Percentiles rank a stretch among this genome's conserved stretches.
Evolutionary conservation across 257 asterid species (phyloP).

Genomic region (Solanum ossicruentum): DNA sequence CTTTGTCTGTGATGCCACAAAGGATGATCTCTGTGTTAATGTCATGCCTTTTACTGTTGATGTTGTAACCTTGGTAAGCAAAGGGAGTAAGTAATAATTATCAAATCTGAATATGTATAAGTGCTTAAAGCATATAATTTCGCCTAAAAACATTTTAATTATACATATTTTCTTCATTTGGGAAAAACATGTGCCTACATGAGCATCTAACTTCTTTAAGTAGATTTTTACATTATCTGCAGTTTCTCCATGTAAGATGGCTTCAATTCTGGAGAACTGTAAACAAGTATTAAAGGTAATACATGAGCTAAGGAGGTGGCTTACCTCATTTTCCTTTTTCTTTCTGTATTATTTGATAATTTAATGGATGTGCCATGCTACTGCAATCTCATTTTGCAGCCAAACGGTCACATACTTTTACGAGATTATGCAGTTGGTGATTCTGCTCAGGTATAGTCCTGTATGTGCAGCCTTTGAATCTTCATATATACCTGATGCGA

Average conservation of each 20-base stretch:
- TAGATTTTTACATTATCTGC: slow-evolving; percentile 88
- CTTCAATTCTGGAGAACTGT: slow-evolving; percentile 44
- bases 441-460: slow-evolving; percentile 52
- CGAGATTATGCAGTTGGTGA: slow-evolving; percentile 81
- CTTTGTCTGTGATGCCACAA: slow-evolving; percentile 58
- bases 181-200: background rate
- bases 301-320: background rate
- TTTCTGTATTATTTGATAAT: background rate
- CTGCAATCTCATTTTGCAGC: slow-evolving; percentile 31
- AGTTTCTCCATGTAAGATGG: slow-evolving; percentile 76
- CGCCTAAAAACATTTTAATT: background rate
- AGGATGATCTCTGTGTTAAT: slow-evolving; percentile 41
- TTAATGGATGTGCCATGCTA: background rate
- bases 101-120: background rate
- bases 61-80: slow-evolving; percentile 60
- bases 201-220: slow-evolving; percentile 10
- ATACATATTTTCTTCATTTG: background rate
- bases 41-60: slow-evolving; percentile 59
- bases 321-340: slow-evolving; percentile 1
- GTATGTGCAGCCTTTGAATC: background rate
- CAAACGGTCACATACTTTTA: slow-evolving; percentile 61
- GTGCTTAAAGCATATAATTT: background rate
- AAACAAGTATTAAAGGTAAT: slow-evolving; percentile 63
- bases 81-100: background rate
- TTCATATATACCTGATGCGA: background rate